A percentile compares a stretch with the other conserved stretches of the same genome.
Evolutionary conservation across 2,329 filamentous ascomycete species (phyloP).

Genomic region (Fusarium foetens): DNA sequence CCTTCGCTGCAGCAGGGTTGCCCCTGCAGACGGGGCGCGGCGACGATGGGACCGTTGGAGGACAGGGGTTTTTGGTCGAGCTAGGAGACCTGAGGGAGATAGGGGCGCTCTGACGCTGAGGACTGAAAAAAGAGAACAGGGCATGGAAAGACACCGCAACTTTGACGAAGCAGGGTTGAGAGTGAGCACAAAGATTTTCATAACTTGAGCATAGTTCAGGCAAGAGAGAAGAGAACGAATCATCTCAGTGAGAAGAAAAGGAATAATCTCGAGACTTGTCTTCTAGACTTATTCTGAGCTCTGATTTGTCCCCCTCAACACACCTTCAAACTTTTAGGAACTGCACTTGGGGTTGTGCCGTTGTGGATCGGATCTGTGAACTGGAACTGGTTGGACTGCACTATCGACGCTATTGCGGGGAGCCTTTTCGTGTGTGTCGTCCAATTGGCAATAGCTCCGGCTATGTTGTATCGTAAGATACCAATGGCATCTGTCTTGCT

Average conservation of each 20-base stretch:
- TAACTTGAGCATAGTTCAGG: background rate
- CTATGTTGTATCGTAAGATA: constrained; percentile 22
- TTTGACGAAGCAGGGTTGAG: constrained; percentile 12
- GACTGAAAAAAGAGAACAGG: background rate
- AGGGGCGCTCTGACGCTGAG: constrained; percentile 28
- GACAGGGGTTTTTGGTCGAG: constrained; percentile 8
- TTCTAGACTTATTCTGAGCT: background rate
- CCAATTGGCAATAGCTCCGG: constrained; percentile 25
- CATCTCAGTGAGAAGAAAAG: background rate
- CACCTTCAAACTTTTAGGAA: constrained; percentile 16
- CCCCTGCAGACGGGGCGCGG: constrained; percentile 43
- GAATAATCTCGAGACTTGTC: background rate
- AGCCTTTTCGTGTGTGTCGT: constrained; percentile 6
- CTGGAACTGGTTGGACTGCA: constrained; percentile 30
- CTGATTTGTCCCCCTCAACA: constrained; percentile 31
- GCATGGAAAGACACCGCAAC: constrained; percentile 34
- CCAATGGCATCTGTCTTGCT: constrained; percentile 14
- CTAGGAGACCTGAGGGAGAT: constrained; percentile 34
- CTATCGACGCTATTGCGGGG: constrained; percentile 27
- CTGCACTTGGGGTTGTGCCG: constrained; percentile 22
- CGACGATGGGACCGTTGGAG: constrained; percentile 32
- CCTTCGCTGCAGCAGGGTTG: constrained; percentile 45
- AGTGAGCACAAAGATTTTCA: background rate
- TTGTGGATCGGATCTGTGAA: constrained; percentile 35
- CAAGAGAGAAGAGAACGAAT: background rate